Evolutionary conservation across 192 early-diverging fungal species (phyloP), one percentile per base, ranked within the genome.

Genomic region (Backusella macrospora): DNA sequence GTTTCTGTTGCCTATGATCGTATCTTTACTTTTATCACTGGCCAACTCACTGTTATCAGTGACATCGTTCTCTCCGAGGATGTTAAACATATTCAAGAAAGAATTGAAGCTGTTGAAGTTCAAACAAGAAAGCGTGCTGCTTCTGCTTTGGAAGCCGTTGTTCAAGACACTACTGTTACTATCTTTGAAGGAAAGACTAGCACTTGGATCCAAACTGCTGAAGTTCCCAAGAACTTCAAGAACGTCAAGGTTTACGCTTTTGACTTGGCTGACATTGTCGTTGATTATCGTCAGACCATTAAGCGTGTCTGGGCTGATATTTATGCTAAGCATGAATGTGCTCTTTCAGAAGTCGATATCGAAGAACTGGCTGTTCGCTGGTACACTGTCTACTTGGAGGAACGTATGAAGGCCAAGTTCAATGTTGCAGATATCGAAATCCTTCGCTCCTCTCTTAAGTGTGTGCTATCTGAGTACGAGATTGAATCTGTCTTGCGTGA

Each of bases 101-200:
- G 52, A 38, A 10, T 72, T 18, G 18, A 38, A 26, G 44, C 37
- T n/a, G 66, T 65, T 45, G 45, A 72, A 18, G 40, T 29, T 9
- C 76, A 70, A 42, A 15, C 76, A 21, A 72, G 59, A 39, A 43
- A 72, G 16, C 70, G 67, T 18, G 37, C 63, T 16, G 14, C 39
- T 6, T 29, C 37, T n/a, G 42, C 63, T 39, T 37, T 77, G 10
- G 34, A 77, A 18, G 18, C 59, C 59, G 55, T 71, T 23, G 52
- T 64, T 29, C 70, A 72, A 16, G 42, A n/a, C 10, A 37, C 76
- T 45, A 67, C 72, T 48, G 64, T 12, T 62, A 42, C 48, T 14
- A 45, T 47, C 34, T 77, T 77, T 45, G 45, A 77, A 65, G 70
- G 76, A 39, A 77, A 72, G 70, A 65, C 70, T 3, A 64, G 71